Evolutionary conservation across 1,139 yeast genomes (phyloP), one percentile per base, ranked within the genome.

Genomic region (Scheffersomyces illinoinensis): DNA sequence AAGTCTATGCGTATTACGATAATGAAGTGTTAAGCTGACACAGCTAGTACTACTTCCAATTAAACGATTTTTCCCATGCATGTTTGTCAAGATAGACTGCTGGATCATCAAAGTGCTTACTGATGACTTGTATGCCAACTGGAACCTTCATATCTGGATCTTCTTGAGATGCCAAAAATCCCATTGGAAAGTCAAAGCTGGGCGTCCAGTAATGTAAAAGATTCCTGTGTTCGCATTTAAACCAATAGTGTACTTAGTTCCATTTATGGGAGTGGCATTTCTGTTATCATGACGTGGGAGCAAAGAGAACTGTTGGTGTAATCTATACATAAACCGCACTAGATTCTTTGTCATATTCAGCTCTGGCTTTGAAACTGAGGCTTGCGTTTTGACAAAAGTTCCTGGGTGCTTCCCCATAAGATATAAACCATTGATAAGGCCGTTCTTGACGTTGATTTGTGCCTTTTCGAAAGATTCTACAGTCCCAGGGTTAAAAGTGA

Each of bases 181-280:
- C 77, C 53, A 73, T 63, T 4, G 79, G 79, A 46, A 75, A 52
- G 69, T 70, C 58, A 75, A 56, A 2, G 77, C 76, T 26, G 79
- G 79, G 56, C 75, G 77, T 1, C 79, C 79, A 39, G 76, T 73
- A 59, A 70, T 69, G 60, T 75, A 71, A 64, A 76, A 76, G 47
- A 73, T 72, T 26, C 74, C 73, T 5, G 79, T 74, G 61, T 76
- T 76, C 18, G 74, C 71, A 61, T 73, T 74, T 54, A 76, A 62
- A 12, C 79, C 79, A 5, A 48, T 21, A 19, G 50, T 48, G 19
- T 48, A 19, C 23, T 48, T 48, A 48, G 19, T 48, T 48, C 50
- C 19, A 14, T 5, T 6, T 19, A 48, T 48, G 20, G 50, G 50
- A 12, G 10, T 19, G 17, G 50, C 50, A 48, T 48, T 48, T 21